Base-by-base conservation (phyloP, 495 filamentous ascomycete species). In the Penicillium flavigenum region DNA sequence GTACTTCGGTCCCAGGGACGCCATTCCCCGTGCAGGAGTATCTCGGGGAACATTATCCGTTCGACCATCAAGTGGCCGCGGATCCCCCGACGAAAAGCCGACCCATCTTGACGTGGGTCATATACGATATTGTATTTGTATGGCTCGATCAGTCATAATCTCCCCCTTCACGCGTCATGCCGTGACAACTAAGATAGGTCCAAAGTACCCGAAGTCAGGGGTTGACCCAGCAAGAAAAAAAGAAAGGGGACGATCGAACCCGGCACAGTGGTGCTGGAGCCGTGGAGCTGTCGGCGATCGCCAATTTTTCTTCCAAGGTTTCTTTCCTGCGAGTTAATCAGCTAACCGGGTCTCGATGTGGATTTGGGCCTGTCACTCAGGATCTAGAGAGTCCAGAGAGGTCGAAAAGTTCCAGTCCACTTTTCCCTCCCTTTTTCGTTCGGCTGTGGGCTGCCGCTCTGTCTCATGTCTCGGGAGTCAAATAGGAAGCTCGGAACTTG, bases 181-280 rank as follows among this genome's bases (percentile, higher is more conserved):
- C 39, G 41, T 43, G 47, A 47, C 27, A 46, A 51, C 26, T 39
- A 34, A 50, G 24, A 42, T 47, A 50, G 31, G 47, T 1, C 10
- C 31, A 34, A 34, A 34, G 31, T 51, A 52, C 42, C 27, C 51
- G 56, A 48, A 61, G 58, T 54, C 56, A 58, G 62, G 64, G 62
- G 51, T 32, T 39, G 60, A 63, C 56, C 64, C 64, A 47, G 51
- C 49, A 64, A 64, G 53, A 57, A 49, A 46, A 32, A 57, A 61
- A 56, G 63, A 61, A 60, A 58, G 47, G 53, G 43, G 61, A 49
- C 41, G 61, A 66, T 66, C 58, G 60, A 52, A 55, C 63, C 66
- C 66, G 63, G 57, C 54, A 57, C 22, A 45, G 22, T 62, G 66
- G 45, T 52, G 52, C 50, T 62, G 60, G 65, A 58, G 62, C 62